Evolutionary conservation across 305 asterid genomes (phyloP), one percentile per base, ranked within the genome.

Genomic region (Lippia alba): DNA sequence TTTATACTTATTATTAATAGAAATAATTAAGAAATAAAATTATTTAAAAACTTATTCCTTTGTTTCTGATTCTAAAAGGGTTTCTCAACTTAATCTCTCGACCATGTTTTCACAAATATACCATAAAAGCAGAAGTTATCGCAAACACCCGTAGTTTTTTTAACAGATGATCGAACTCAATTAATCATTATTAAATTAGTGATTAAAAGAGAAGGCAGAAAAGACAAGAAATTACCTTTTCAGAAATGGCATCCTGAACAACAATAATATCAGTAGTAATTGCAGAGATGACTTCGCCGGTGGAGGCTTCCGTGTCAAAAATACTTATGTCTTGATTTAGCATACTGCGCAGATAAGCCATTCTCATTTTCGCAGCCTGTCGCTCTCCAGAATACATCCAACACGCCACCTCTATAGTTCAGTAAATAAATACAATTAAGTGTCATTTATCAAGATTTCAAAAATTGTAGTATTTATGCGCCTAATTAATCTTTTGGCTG

Each of bases 381-480:
- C 99, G 82, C 72, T 94, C 99, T 59, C 99, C 99, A 12, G 87
- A 78, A 36, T 94, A 81, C 99, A 94, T 94, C 99, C 99, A 94
- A 77, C 96, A 94, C 9, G 92, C 96, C 85, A 94, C 99, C 96
- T 94, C 98, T 94, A 11, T 34, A 71, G 6, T 36, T 36, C 41
- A 36, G 6, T 36, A 36, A 36, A 34, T 34, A 34, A 3, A 8
- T 36, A 36, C 41, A 5, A 36, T 36, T 36, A 36, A 36, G 2
- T 4, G 9, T 36, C 9, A 36, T 36, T 8, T n/a, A n/a, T 36
- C 9, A 36, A 36, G 6, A 36, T 24, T 24, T 24, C 30, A 24
- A 24, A 24, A 24, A 24, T 24, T 24, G 30, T 24, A 24, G 3
- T 24, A 24, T 24, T 24, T 24, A 24, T 1, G 30, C 2, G 30